Evolutionary conservation across 192 early-diverging fungal genomes (phyloP), one percentile per base, ranked within the genome.

Genomic region (Kickxella alabastrina): DNA sequence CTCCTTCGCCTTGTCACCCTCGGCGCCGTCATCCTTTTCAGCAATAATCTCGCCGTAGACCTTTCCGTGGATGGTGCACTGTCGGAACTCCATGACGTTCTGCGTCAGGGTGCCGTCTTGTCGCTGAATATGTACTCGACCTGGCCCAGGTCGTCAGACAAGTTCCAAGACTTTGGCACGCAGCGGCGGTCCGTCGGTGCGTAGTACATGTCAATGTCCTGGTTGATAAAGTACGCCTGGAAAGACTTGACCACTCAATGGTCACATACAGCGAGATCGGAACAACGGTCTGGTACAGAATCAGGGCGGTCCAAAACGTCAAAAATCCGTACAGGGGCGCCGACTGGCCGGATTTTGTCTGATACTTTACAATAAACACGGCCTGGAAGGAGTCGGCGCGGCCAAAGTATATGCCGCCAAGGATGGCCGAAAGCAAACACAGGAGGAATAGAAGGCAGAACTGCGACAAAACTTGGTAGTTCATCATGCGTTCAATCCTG

Each of bases 91-190:
- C 95, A 98, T 98, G 7, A 93, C 83, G 59, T 98, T 98, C 57
- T 91, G 87, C 0, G 96, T 98, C 34, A 98, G 66, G 2, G 96
- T 98, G 7, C 96, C 94, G 96, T 98, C 48, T 98, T 98, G 75
- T 98, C 96, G 19, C 88, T 90, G 59, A 98, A 97, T 10, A 97
- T 83, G 73, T 97, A 97, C 64, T 95, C 89, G 26, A 98, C 91
- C 62, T 95, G 90, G 8, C 93, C 93, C 9, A 98, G 69, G 64
- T 98, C 93, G 52, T 98, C 91, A 21, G 89, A 85, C 35, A 92
- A 78, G 49, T 87, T 92, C 93, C 92, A 96, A n/a, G 86, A 81
- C 29, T 85, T 81, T 10, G 92, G 88, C 13, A 85, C 77, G 75
- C 92, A 93, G 6, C 89, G 81, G 22, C 82, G 78, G 54, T 94